Evolutionary conservation across 345 rosid species (phyloP).

Genomic region (Punica granatum): DNA sequence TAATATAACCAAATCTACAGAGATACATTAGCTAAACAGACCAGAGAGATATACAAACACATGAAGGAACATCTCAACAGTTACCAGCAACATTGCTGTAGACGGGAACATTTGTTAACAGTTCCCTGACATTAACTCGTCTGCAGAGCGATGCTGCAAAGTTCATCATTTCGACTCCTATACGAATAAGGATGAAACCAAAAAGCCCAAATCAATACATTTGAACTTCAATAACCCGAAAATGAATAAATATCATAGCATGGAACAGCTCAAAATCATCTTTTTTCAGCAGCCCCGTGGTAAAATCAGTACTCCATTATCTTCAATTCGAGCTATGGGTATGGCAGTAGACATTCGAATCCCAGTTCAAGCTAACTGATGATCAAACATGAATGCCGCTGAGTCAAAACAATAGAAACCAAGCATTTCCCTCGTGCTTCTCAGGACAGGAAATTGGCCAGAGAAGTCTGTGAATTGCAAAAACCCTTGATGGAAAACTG

Average conservation of each 20-base stretch:
- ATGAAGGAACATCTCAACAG: not conserved
- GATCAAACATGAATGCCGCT: not conserved
- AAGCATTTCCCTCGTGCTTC: not conserved
- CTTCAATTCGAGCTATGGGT: not conserved
- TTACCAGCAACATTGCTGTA: slow-evolving; percentile 19
- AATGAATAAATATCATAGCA: not conserved
- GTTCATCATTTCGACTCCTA: slow-evolving; percentile 12
- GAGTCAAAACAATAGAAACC: not conserved
- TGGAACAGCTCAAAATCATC: not conserved
- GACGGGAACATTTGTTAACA: slow-evolving; percentile 19
- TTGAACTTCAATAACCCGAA: not conserved
- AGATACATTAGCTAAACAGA: not conserved
- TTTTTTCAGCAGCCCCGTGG: not conserved
- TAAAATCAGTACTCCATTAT: not conserved
- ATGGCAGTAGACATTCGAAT: not conserved
- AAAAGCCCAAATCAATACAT: not conserved
- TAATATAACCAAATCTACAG: not conserved
- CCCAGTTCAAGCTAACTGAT: not conserved
- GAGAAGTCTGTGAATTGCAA: no score
- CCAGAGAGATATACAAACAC: no score
- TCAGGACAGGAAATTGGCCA: no score
- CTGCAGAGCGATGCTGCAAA: slow-evolving; percentile 18
- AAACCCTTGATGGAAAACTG: not conserved
- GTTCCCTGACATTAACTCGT: slow-evolving; percentile 22
- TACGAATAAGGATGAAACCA: not conserved